These are phyloP conservation scores for Barnettozyma pratensis DNA, from an alignment of 805 yeast genomes.

Conservation along the genomic window DNA sequence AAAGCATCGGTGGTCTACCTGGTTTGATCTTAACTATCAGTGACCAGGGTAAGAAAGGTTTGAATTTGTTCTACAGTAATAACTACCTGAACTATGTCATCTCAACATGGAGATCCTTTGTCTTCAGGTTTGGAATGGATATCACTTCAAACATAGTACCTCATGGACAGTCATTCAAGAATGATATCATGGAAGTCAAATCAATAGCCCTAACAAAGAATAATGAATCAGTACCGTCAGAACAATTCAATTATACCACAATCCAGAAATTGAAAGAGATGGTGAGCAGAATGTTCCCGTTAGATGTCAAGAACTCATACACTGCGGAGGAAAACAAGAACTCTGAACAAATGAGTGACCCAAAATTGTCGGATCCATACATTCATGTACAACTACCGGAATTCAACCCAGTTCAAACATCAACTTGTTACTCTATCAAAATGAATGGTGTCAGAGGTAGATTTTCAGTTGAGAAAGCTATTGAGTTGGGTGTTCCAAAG, in stretches of 20 bases:
- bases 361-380: constrained; percentile 28
- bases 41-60: constrained; percentile 62
- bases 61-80: constrained; percentile 52
- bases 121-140: constrained; percentile 69
- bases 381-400: constrained; percentile 33
- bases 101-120: constrained; percentile 82
- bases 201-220: constrained; percentile 10
- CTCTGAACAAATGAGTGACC: constrained; percentile 26
- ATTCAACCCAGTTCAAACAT: constrained; percentile 18
- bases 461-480: constrained; percentile 64
- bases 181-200: constrained; percentile 28
- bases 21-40: constrained; percentile 79
- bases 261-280: constrained; percentile 22
- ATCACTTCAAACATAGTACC: constrained; percentile 30
- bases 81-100: constrained; percentile 49
- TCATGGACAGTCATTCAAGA: constrained; percentile 23
- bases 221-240: neutral
- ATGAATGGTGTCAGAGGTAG: constrained; percentile 70
- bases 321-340: constrained; percentile 28
- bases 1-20: constrained; percentile 84
- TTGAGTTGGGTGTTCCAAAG: constrained; percentile 59
- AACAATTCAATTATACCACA: constrained; percentile 4
- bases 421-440: constrained; percentile 66
- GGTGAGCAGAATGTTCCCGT: constrained; percentile 53
- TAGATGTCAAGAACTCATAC: constrained; percentile 34